phyloP scores from a whole-genome alignment of 2,329 filamentous ascomycete species.

The Colletotrichum acutatum region DNA sequence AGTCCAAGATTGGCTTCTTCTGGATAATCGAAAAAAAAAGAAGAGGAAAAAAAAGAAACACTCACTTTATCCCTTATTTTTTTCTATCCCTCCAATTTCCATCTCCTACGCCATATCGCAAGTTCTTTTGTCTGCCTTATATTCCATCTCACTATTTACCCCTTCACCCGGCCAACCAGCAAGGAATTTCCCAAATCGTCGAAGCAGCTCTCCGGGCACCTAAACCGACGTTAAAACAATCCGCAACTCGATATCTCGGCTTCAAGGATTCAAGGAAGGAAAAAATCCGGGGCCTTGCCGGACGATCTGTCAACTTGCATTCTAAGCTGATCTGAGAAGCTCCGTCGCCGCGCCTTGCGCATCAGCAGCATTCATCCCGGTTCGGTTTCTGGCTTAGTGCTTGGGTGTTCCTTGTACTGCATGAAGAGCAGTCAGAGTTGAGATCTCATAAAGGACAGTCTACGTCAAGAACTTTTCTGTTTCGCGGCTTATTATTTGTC shows the following conservation, averaged over 20 bases:
- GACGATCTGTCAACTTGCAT: not conserved
- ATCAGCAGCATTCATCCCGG: slow-evolving; percentile 27
- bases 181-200: slow-evolving; percentile 7
- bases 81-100: not conserved
- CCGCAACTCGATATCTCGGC: not conserved
- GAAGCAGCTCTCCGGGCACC: not conserved
- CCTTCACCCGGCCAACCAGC: slow-evolving; percentile 4
- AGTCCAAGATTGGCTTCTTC: not conserved
- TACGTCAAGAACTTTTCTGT: not conserved
- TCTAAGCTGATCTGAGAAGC: not conserved
- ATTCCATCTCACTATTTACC: slow-evolving; percentile 8
- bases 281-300: too few relatives aligned
- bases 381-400: not conserved
- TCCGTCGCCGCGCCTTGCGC: not conserved
- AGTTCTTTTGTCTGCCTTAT: slow-evolving; percentile 19
- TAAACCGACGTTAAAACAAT: not conserved
- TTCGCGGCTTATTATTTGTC: not conserved
- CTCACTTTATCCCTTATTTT: not conserved
- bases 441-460: not conserved
- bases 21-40: not conserved
- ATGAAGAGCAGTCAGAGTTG: not conserved
- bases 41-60: too few relatives aligned
- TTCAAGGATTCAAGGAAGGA: not conserved
- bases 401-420: slow-evolving; percentile 26
- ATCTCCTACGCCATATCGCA: not conserved